phyloP scores from a whole-genome alignment of 2,329 filamentous ascomycete genomes.

The Shiraia bambusicola region DNA sequence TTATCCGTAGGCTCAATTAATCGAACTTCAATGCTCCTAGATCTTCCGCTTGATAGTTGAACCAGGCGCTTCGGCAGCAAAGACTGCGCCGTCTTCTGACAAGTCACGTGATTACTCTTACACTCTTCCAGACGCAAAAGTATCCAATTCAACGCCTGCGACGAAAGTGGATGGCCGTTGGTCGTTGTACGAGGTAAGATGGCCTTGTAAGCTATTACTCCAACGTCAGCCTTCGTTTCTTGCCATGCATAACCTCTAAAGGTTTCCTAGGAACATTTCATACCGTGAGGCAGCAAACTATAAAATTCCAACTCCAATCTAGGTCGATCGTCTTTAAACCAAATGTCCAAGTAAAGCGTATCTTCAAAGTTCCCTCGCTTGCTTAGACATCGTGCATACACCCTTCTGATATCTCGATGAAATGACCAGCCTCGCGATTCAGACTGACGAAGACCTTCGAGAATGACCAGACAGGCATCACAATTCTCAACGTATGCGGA shows the following conservation, averaged over 20 bases:
- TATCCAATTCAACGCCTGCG: constrained; percentile 11
- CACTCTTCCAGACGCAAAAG: constrained; percentile 9
- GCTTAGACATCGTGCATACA: constrained; percentile 10
- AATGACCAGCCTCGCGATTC: constrained; percentile 8
- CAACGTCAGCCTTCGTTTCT: neutral
- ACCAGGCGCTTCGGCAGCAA: constrained; percentile 17
- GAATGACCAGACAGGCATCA: constrained; percentile 14
- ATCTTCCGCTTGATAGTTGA: neutral
- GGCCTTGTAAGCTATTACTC: constrained; percentile 11
- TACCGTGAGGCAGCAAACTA: constrained; percentile 10
- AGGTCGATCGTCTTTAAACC: constrained; percentile 15
- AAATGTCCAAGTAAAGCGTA: constrained; percentile 11
- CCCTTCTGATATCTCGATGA: constrained; percentile 9
- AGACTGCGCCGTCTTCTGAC: constrained; percentile 1
- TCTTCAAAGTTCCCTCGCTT: constrained; percentile 3
- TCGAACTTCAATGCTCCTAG: constrained; percentile 1
- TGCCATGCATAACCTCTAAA: too few relatives aligned
- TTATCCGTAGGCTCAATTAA: constrained; percentile 5
- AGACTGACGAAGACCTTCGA: constrained; percentile 17
- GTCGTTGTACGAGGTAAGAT: constrained; percentile 14
- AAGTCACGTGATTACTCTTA: constrained; percentile 8
- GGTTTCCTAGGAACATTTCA: too few relatives aligned
- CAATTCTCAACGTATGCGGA: constrained; percentile 10
- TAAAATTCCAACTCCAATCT: constrained; percentile 21
- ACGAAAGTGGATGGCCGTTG: constrained; percentile 12